These are phyloP conservation scores for Ceratobasidium sp. DNA, from an alignment of 1,284 basidiomycete genomes.

Conservation along the genomic window DNA sequence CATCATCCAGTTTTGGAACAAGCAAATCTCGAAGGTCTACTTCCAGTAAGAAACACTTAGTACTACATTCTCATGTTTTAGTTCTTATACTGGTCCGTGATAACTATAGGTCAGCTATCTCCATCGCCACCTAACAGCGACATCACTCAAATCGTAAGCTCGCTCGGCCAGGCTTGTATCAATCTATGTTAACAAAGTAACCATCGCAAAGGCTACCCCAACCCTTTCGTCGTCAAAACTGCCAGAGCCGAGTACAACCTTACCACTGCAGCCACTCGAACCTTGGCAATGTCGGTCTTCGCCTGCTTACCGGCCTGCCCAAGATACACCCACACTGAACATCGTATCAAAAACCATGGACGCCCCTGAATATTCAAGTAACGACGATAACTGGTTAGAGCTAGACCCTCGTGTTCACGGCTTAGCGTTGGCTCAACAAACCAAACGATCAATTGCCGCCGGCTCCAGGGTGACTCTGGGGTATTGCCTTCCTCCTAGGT, in stretches of 20 bases:
- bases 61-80: too few relatives aligned
- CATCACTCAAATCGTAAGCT: too few relatives aligned
- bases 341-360: not conserved
- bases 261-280: too few relatives aligned
- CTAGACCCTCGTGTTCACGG: not conserved
- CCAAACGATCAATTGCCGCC: not conserved
- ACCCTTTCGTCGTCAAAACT: not conserved
- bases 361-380: not conserved
- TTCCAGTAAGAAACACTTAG: too few relatives aligned
- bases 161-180: too few relatives aligned
- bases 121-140: too few relatives aligned
- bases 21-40: not conserved
- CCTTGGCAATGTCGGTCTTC: too few relatives aligned
- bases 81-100: too few relatives aligned
- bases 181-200: too few relatives aligned
- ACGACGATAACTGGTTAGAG: not conserved
- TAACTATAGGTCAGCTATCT: too few relatives aligned
- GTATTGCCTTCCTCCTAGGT: not conserved
- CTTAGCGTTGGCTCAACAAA: not conserved
- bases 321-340: not conserved
- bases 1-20: not conserved
- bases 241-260: too few relatives aligned
- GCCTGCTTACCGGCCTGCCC: too few relatives aligned
- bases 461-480: not conserved
- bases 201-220: not conserved